Evolutionary conservation across 129 eudicot genomes (phyloP).

Genomic region (Pulicaria dysenterica): DNA sequence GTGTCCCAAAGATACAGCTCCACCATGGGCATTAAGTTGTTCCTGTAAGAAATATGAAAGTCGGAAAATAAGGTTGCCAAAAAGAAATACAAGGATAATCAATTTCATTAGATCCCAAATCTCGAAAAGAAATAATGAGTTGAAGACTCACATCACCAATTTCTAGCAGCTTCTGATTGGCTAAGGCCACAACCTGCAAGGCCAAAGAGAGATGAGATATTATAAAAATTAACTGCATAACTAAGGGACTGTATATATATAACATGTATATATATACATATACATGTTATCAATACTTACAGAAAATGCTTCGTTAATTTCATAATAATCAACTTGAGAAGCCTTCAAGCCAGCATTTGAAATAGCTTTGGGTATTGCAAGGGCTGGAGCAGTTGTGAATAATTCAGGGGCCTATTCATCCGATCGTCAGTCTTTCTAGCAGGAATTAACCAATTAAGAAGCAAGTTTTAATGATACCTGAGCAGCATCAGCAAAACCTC

Average conservation of each 20-base stretch:
- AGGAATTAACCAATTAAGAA: slow-evolving; percentile 1
- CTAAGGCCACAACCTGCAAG: slow-evolving; percentile 91
- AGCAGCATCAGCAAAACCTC: slow-evolving; percentile 91
- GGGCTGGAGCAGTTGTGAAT: slow-evolving; percentile 93
- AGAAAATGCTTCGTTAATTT: slow-evolving; percentile 92
- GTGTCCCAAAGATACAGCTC: slow-evolving; percentile 97
- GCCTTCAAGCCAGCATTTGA: slow-evolving; percentile 75
- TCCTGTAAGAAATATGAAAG: slow-evolving; percentile 43
- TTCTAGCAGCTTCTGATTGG: slow-evolving; percentile 78
- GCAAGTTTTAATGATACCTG: slow-evolving; percentile 53
- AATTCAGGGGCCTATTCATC: slow-evolving; percentile 75
- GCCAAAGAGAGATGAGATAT: slow-evolving; percentile 15
- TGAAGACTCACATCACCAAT: slow-evolving; percentile 65
- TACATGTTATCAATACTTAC: slow-evolving; percentile 41
- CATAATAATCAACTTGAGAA: slow-evolving; percentile 78
- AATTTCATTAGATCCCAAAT: slow-evolving; percentile 8
- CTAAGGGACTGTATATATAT: neutral
- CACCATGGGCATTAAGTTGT: slow-evolving; percentile 82
- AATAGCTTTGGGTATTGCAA: slow-evolving; percentile 92
- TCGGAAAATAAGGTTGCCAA: neutral
- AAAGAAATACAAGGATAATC: neutral
- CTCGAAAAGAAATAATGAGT: neutral
- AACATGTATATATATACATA: neutral
- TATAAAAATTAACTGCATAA: neutral
- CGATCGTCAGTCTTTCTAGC: neutral